These are phyloP conservation scores for Delphinella strobiligena DNA, from an alignment of 2,329 filamentous ascomycete species.

Conservation along the genomic window DNA sequence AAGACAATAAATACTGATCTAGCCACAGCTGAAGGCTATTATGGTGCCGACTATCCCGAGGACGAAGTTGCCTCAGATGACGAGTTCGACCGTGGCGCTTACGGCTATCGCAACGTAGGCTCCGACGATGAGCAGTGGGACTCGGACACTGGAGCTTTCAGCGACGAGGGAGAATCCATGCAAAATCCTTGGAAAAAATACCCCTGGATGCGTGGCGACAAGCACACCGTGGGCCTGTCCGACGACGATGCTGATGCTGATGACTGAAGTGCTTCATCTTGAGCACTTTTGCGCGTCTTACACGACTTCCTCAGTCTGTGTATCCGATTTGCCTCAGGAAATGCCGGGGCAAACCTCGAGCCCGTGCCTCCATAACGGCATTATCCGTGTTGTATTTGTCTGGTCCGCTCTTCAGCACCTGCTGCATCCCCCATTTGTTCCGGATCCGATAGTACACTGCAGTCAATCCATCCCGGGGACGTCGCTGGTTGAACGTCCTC, in stretches of 20 bases:
- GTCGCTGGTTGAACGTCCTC: conserved; percentile 8
- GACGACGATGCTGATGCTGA: conserved; percentile 5
- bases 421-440: conserved; percentile 20
- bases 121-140: conserved; percentile 30
- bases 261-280: background rate
- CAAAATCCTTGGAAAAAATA: conserved; percentile 20
- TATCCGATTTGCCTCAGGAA: conserved; percentile 20
- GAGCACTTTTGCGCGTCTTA: background rate
- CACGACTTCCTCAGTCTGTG: conserved; percentile 7
- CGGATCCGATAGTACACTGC: conserved; percentile 23
- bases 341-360: conserved; percentile 16
- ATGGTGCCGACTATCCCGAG: conserved; percentile 68
- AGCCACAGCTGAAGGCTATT: conserved; percentile 55
- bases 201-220: conserved; percentile 7
- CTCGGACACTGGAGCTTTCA: conserved; percentile 18
- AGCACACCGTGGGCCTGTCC: background rate
- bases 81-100: conserved; percentile 40
- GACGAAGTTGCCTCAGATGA: conserved; percentile 66
- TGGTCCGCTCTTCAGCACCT: conserved; percentile 19
- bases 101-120: conserved; percentile 25
- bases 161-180: conserved; percentile 15
- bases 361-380: conserved; percentile 15
- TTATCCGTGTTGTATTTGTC: conserved; percentile 16
- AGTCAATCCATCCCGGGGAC: conserved; percentile 20
- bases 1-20: background rate